These are phyloP conservation scores for Pestalotiopsis sp. DNA, from an alignment of 2,329 filamentous ascomycete species.

Conservation along the genomic window DNA sequence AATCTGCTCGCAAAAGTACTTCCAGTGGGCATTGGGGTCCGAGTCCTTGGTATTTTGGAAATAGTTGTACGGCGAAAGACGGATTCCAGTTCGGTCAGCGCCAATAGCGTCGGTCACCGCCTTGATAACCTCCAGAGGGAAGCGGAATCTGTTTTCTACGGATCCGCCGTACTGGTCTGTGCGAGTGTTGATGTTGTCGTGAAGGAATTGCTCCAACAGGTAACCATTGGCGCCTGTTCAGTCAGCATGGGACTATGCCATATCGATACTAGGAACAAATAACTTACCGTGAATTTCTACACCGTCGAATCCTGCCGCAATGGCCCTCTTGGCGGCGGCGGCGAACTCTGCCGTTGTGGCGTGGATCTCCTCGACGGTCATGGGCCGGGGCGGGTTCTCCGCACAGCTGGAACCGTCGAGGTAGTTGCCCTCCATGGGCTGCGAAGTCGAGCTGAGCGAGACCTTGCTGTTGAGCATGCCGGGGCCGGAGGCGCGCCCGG, in stretches of 20 bases:
- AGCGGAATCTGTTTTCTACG: constrained; percentile 26
- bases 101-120: constrained; percentile 26
- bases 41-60: constrained; percentile 29
- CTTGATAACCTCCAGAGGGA: constrained; percentile 25
- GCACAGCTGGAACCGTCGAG: constrained; percentile 30
- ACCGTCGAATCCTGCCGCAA: constrained; percentile 66
- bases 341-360: constrained; percentile 63
- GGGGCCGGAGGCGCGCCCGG: constrained; percentile 52
- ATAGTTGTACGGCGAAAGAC: constrained; percentile 27
- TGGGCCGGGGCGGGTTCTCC: constrained; percentile 52
- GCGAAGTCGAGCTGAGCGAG: constrained; percentile 27
- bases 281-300: constrained; percentile 48
- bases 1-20: constrained; percentile 36
- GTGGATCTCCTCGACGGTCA: constrained; percentile 69
- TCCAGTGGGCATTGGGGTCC: constrained; percentile 33
- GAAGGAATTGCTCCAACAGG: constrained; percentile 59
- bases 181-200: constrained; percentile 28
- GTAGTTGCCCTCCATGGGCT: constrained; percentile 33
- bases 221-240: constrained; percentile 52
- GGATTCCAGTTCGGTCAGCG: constrained; percentile 24
- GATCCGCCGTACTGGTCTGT: constrained; percentile 30
- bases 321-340: constrained; percentile 53
- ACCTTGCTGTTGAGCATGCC: constrained; percentile 19
- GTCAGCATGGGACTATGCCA: constrained; percentile 10
- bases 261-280: constrained; percentile 17